phyloP scores from a whole-genome alignment of 75 land plant species.

The Adiantum capillusveneris region DNA sequence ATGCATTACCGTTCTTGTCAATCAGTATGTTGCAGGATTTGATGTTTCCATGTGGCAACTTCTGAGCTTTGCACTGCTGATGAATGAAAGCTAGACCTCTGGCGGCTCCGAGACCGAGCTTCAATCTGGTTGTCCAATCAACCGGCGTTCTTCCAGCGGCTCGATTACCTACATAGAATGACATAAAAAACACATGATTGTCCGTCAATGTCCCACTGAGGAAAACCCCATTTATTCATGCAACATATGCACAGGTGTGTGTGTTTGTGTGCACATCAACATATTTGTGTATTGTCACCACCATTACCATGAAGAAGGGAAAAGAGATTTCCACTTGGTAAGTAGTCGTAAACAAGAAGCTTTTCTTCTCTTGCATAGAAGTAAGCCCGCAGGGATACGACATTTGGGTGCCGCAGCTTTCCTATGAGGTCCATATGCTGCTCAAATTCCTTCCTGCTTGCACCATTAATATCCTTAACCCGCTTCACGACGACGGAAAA shows the following conservation, averaged over 20 bases:
- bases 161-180: constrained; percentile 39
- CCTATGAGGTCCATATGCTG: constrained; percentile 72
- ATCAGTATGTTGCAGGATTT: constrained; percentile 74
- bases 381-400: constrained; percentile 66
- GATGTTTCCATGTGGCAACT: constrained; percentile 73
- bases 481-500: constrained; percentile 64
- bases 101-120: constrained; percentile 62
- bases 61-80: constrained; percentile 36
- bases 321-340: constrained; percentile 72
- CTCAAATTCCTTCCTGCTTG: constrained; percentile 61
- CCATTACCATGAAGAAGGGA: constrained; percentile 64
- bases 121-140: constrained; percentile 75
- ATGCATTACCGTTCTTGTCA: constrained; percentile 64
- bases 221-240: no score
- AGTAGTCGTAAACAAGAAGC: constrained; percentile 84
- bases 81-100: constrained; percentile 66
- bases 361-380: constrained; percentile 85
- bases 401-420: constrained; percentile 59
- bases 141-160: constrained; percentile 65
- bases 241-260: no score
- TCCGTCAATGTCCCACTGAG: constrained; percentile 35
- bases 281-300: no score
- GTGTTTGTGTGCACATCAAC: no score
- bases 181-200: neutral
- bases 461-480: constrained; percentile 56